These are phyloP conservation scores for Calonectria hongkongensis DNA, from an alignment of 2,329 filamentous ascomycete species.

Conservation along the genomic window DNA sequence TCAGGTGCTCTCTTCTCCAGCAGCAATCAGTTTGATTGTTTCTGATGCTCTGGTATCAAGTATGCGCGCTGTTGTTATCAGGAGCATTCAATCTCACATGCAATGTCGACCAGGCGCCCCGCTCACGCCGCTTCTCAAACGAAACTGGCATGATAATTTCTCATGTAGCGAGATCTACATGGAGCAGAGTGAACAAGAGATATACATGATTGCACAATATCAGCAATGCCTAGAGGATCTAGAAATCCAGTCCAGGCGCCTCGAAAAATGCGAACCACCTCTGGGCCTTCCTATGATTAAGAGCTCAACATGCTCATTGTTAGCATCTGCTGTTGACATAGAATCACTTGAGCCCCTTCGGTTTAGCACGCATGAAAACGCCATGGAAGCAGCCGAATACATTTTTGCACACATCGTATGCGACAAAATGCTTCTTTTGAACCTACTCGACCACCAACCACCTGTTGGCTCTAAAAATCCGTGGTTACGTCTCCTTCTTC, in stretches of 20 bases:
- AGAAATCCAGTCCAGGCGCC: not conserved
- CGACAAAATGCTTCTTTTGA: not conserved
- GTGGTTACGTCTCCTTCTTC: not conserved
- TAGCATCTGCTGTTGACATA: too few species aligned
- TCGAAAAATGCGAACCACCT: not conserved
- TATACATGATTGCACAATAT: not conserved
- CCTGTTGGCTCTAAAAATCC: not conserved
- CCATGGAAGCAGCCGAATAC: slow-evolving; percentile 9
- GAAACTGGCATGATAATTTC: not conserved
- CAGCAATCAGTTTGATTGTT: not conserved
- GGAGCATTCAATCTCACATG: not conserved
- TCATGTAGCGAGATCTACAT: not conserved
- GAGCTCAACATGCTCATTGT: not conserved
- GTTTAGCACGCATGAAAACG: not conserved
- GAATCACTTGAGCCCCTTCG: not conserved
- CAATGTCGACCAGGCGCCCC: not conserved
- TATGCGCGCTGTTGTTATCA: not conserved
- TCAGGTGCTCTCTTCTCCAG: not conserved
- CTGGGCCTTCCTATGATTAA: not conserved
- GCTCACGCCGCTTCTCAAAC: not conserved
- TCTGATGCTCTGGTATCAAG: not conserved
- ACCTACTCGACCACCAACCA: not conserved
- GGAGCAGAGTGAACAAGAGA: too few species aligned
- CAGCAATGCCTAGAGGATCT: not conserved
- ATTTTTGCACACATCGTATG: not conserved